Conservation (phyloP, 805 yeast species). For the Cyberlindnera amylophila region DNA sequence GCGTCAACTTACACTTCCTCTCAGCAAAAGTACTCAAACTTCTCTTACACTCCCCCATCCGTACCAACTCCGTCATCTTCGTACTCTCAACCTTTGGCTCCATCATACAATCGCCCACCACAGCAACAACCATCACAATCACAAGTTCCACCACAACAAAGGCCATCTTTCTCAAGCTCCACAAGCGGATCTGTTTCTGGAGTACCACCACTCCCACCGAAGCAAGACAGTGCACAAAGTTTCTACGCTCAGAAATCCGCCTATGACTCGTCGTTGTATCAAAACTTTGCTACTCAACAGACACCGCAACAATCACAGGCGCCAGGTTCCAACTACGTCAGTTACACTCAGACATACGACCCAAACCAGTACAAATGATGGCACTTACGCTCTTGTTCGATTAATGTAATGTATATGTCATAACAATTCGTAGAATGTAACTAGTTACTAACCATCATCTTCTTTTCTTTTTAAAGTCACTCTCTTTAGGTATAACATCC, state of each 20-base stretch:
- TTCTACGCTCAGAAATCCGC: constrained; percentile 50
- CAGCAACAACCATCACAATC: neutral
- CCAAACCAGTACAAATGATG: constrained; percentile 14
- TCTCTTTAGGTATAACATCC: constrained; percentile 23
- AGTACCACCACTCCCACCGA: constrained; percentile 23
- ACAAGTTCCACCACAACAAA: too few species aligned
- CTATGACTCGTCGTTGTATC: constrained; percentile 40
- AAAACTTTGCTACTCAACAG: constrained; percentile 4
- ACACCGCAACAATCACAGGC: neutral
- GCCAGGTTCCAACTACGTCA: neutral
- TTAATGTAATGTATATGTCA: neutral
- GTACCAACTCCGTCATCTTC: constrained; percentile 13
- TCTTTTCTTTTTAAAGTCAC: constrained; percentile 1
- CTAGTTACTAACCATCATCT: too few species aligned
- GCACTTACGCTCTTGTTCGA: neutral
- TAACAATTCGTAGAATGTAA: neutral
- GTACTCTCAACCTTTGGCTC: constrained; percentile 9
- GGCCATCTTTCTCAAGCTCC: constrained; percentile 4
- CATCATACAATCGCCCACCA: constrained; percentile 1
- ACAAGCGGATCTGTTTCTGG: constrained; percentile 2
- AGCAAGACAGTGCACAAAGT: constrained; percentile 5
- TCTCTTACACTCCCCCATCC: constrained; percentile 9
- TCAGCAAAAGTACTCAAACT: constrained; percentile 4
- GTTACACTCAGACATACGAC: constrained; percentile 25
- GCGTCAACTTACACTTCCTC: constrained; percentile 4